Evolutionary conservation across 345 rosid species (phyloP).

Genomic region (Syzygium aromaticum): DNA sequence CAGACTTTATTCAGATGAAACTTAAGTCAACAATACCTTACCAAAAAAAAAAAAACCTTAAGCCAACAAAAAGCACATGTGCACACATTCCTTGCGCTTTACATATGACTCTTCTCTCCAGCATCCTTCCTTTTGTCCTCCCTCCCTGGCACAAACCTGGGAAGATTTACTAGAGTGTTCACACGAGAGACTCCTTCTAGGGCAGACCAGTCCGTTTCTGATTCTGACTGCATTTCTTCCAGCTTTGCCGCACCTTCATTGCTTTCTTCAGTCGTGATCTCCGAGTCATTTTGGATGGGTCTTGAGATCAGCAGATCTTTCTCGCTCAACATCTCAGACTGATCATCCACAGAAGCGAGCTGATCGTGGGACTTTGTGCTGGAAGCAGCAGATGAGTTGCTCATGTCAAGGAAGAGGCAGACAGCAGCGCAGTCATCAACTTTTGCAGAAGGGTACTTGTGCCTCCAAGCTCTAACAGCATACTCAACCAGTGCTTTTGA

Average conservation of each 20-base stretch:
- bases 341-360: constrained; percentile 6
- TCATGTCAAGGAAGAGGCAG: constrained; percentile 72
- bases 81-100: neutral
- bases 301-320: constrained; percentile 11
- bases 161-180: constrained; percentile 71
- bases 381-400: constrained; percentile 34
- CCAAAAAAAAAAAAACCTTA: too few relatives aligned
- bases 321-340: constrained; percentile 5
- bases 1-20: neutral
- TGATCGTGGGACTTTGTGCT: constrained; percentile 25
- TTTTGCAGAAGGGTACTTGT: constrained; percentile 87
- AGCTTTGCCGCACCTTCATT: constrained; percentile 11
- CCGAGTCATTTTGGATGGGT: constrained; percentile 27
- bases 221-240: constrained; percentile 35
- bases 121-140: constrained; percentile 22
- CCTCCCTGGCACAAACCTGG: constrained; percentile 65
- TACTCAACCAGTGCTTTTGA: constrained; percentile 79
- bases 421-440: constrained; percentile 96
- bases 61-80: neutral
- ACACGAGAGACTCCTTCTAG: constrained; percentile 95
- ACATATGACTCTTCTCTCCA: constrained; percentile 8
- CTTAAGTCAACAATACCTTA: neutral
- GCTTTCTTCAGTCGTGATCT: constrained; percentile 3
- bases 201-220: constrained; percentile 71
- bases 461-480: constrained; percentile 89